These are phyloP conservation scores for Naganishia sp. DNA, from an alignment of 1,284 basidiomycete species.

Conservation along the genomic window DNA sequence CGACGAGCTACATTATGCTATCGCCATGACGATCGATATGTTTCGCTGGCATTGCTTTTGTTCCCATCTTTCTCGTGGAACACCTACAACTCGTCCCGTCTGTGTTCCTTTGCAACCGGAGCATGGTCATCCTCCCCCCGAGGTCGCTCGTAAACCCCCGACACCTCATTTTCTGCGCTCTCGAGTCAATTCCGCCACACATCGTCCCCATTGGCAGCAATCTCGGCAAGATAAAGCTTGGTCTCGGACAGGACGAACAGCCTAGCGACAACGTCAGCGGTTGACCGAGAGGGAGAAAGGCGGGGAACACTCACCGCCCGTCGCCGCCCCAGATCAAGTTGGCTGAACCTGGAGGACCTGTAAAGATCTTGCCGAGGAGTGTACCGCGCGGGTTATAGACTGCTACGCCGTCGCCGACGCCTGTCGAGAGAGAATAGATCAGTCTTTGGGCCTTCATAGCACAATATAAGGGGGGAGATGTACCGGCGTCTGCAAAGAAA, in stretches of 20 bases:
- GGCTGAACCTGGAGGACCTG: conserved; percentile 59
- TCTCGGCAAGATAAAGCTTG: conserved; percentile 64
- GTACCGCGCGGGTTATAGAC: conserved; percentile 67
- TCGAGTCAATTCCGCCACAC: conserved; percentile 19
- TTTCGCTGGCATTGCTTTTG: background rate
- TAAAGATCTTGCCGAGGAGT: conserved; percentile 72
- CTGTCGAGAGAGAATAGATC: conserved; percentile 45
- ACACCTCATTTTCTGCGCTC: background rate
- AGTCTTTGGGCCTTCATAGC: no score
- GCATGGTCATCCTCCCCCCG: no score
- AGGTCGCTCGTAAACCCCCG: background rate
- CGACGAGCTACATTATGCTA: no score
- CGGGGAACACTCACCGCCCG: conserved; percentile 35
- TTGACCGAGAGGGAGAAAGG: background rate
- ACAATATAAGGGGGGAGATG: no score
- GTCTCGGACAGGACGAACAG: conserved; percentile 71
- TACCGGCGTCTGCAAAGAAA: background rate
- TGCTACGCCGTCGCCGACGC: conserved; percentile 70
- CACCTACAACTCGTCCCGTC: background rate
- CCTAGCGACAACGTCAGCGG: conserved; percentile 49
- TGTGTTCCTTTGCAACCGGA: background rate
- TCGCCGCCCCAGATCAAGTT: conserved; percentile 54
- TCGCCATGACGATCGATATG: no score
- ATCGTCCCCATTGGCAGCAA: conserved; percentile 54
- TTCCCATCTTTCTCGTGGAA: background rate